Evolutionary conservation across 2,329 filamentous ascomycete species (phyloP).

Genomic region (Apiospora aurea): DNA sequence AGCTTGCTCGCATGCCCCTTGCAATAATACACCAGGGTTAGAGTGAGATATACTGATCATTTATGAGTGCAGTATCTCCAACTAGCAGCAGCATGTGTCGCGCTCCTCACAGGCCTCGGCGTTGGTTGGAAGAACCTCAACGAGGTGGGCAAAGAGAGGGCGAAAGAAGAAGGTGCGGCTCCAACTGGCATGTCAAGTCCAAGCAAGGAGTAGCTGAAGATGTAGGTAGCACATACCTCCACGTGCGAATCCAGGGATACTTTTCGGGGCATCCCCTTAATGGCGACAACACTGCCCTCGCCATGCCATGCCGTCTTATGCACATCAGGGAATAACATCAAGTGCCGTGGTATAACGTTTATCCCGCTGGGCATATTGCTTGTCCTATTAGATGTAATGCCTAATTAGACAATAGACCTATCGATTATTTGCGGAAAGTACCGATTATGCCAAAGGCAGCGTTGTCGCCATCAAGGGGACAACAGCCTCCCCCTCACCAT

Average conservation of each 20-base stretch:
- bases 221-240: too few species aligned
- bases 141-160: constrained; percentile 32
- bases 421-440: too few species aligned
- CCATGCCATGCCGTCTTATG: too few species aligned
- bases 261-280: too few species aligned
- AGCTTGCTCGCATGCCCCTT: constrained; percentile 21
- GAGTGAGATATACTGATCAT: background rate
- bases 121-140: constrained; percentile 38
- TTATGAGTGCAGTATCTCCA: constrained; percentile 34
- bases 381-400: too few species aligned
- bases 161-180: background rate
- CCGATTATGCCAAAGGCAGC: too few species aligned
- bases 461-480: too few species aligned
- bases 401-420: too few species aligned
- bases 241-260: background rate
- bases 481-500: background rate
- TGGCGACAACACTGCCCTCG: too few species aligned
- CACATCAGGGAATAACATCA: too few species aligned
- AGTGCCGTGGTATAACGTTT: too few species aligned
- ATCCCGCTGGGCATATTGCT: too few species aligned
- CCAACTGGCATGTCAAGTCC: background rate
- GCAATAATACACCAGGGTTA: background rate
- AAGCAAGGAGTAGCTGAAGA: background rate
- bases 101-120: constrained; percentile 34
- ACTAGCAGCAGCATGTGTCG: constrained; percentile 33